Percentiles rank a stretch among this genome's conserved stretches.
phyloP scores from a whole-genome alignment of 1,139 yeast species.

The Candida pseudocylindracea region DNA sequence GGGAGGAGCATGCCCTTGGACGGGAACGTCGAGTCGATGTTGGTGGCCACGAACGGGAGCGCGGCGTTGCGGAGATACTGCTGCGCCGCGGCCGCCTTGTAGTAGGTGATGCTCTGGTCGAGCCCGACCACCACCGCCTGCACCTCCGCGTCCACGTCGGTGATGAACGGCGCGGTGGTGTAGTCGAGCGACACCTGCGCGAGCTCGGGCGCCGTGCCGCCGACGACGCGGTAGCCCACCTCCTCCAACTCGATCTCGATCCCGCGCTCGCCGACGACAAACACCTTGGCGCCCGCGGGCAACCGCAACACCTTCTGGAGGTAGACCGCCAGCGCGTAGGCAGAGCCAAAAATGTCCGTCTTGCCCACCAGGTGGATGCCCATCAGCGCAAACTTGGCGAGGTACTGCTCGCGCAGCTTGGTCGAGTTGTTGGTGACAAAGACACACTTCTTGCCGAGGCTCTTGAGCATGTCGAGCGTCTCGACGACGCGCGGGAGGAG shows the following conservation, averaged over 20 bases:
- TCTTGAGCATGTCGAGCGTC: constrained; percentile 32
- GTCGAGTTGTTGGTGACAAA: constrained; percentile 20
- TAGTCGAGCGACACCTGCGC: no score
- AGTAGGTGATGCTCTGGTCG: constrained; percentile 15
- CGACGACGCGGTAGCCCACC: constrained; percentile 16
- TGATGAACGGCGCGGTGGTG: constrained; percentile 1
- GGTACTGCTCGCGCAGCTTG: constrained; percentile 12
- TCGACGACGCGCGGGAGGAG: constrained; percentile 54
- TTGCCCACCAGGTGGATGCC: constrained; percentile 12
- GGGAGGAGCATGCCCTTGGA: constrained; percentile 15
- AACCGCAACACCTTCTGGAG: constrained; percentile 8
- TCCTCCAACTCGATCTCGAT: constrained; percentile 47
- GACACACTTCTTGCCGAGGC: constrained; percentile 10
- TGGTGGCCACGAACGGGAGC: constrained; percentile 17
- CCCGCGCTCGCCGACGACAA: constrained; percentile 76
- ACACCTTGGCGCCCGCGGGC: constrained; percentile 25
- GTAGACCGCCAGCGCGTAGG: constrained; percentile 14
- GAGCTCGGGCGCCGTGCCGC: constrained; percentile 42
- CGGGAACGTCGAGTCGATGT: constrained; percentile 18
- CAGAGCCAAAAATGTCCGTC: constrained; percentile 14
- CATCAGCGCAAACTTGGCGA: constrained; percentile 11
- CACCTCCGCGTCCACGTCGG: constrained; percentile 18
- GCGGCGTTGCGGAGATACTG: constrained; percentile 14
- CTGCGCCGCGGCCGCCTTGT: constrained; percentile 15
- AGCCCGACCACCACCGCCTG: constrained; percentile 19